Evolutionary conservation across 768 basidiomycete species (phyloP), one percentile per base, ranked within the genome.

Genomic region (Clathrus columnatus): DNA sequence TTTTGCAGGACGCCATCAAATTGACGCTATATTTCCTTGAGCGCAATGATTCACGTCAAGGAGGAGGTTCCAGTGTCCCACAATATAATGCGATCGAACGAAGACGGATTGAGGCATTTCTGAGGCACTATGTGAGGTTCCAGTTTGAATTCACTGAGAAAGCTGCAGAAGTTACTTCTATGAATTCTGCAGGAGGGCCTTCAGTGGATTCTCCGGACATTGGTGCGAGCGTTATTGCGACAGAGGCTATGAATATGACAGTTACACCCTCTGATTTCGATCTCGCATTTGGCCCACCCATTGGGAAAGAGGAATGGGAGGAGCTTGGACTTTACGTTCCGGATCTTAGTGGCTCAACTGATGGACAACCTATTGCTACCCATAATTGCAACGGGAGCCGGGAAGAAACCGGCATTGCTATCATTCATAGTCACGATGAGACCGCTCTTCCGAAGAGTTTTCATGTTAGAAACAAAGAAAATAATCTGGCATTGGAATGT

Each of bases 11-110:
- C 69, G 79, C 83, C 24, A 78, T 95, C 66, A 92, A 92, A 73
- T 78, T 99, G 70, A 80, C 94, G 58, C 87, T 89, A 66, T 83
- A 85, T 14, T 97, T 90, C 73, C 77, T 99, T 61, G 95, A 97
- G 63, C 90, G 87, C 65, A 85, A 87, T 47, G 82, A 84, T 61
- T 80, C 77, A 16, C 54, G 54, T 16, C 54, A 46, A 24, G 46
- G 46, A 10, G 42, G 54, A 17, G 54, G 54, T 5, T 45, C 54
- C 23, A 60, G 64, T 43, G 52, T 57, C 17, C 50, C 52, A 29
- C 79, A 81, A 56, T 90, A 90, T 68, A 86, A 83, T 57, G 69
- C 77, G 2, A 74, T 76, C 50, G 95, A 98, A 71, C 81, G 91
- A 45, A 82, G 87, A 45, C 75, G 79, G 27, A 82, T 97, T 42